These are phyloP conservation scores for Nakaseomyces delphensis DNA, from an alignment of 1,139 yeast genomes.

Conservation along the genomic window DNA sequence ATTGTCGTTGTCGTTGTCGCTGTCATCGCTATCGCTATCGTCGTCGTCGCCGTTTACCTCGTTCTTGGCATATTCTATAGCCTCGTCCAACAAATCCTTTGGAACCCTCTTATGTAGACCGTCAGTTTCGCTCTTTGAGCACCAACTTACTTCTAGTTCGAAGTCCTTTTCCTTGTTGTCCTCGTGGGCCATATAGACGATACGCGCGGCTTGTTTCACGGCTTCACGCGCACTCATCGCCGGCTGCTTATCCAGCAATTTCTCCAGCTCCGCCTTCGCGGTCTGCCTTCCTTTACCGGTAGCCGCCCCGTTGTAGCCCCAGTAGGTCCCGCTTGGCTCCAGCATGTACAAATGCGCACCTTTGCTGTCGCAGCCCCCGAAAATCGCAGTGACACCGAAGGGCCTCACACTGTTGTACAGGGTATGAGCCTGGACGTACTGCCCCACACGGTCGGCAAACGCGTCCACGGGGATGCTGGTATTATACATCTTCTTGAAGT, in stretches of 20 bases:
- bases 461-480: constrained; percentile 72
- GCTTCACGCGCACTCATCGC: constrained; percentile 75
- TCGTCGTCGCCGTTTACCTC: constrained; percentile 73
- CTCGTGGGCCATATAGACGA: constrained; percentile 90
- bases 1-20: constrained; percentile 32
- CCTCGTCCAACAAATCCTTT: constrained; percentile 67
- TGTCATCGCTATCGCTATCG: constrained; percentile 40
- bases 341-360: constrained; percentile 93
- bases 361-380: constrained; percentile 85
- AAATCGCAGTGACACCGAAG: constrained; percentile 83
- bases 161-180: constrained; percentile 96
- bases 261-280: constrained; percentile 93
- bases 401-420: constrained; percentile 96
- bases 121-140: constrained; percentile 60
- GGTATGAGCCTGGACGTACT: constrained; percentile 91
- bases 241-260: constrained; percentile 38
- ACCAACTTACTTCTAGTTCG: constrained; percentile 92
- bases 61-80: constrained; percentile 70
- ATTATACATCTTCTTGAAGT: constrained; percentile 71
- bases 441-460: constrained; percentile 79
- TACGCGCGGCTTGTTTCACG: constrained; percentile 85
- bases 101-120: constrained; percentile 81
- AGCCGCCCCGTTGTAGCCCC: constrained; percentile 98
- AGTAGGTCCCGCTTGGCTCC: constrained; percentile 92
- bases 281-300: constrained; percentile 97